These are phyloP conservation scores for Jasminum sambac DNA, from an alignment of 257 asterid genomes.

Conservation along the genomic window DNA sequence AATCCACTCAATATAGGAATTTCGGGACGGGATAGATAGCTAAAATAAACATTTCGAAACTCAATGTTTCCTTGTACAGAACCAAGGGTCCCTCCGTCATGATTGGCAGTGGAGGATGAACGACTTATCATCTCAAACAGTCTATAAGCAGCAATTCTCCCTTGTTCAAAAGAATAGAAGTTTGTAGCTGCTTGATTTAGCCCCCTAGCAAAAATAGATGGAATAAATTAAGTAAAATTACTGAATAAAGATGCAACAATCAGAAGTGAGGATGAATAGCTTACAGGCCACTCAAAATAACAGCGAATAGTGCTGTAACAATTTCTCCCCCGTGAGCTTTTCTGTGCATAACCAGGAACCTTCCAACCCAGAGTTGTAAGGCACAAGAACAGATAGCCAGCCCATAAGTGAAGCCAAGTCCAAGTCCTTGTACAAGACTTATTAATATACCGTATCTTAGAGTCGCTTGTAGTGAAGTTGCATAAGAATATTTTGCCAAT, in stretches of 20 bases:
- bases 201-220: constrained; percentile 58
- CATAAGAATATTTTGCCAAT: constrained; percentile 95
- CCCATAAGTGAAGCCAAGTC: constrained; percentile 99
- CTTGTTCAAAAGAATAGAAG: constrained; percentile 97
- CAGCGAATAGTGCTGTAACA: constrained; percentile 87
- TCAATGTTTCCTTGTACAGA: constrained; percentile 96
- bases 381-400: constrained; percentile 99
- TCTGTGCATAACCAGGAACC: constrained; percentile 69
- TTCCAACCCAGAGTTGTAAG: constrained; percentile 99
- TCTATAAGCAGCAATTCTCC: constrained; percentile 98
- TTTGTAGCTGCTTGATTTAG: constrained; percentile 99
- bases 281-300: constrained; percentile 99
- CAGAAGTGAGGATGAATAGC: constrained; percentile 35
- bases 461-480: constrained; percentile 98
- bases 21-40: constrained; percentile 98
- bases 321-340: constrained; percentile 96
- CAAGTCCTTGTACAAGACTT: constrained; percentile 99
- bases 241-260: constrained; percentile 21
- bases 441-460: constrained; percentile 96
- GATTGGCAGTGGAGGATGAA: constrained; percentile 74
- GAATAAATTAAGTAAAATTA: constrained; percentile 12
- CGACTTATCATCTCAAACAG: constrained; percentile 96
- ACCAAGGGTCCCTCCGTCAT: constrained; percentile 80
- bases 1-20: constrained; percentile 98
- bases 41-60: constrained; percentile 97